Evolutionary conservation across 768 basidiomycete genomes (phyloP).

Genomic region (Phlebiopsis flavidoalba): DNA sequence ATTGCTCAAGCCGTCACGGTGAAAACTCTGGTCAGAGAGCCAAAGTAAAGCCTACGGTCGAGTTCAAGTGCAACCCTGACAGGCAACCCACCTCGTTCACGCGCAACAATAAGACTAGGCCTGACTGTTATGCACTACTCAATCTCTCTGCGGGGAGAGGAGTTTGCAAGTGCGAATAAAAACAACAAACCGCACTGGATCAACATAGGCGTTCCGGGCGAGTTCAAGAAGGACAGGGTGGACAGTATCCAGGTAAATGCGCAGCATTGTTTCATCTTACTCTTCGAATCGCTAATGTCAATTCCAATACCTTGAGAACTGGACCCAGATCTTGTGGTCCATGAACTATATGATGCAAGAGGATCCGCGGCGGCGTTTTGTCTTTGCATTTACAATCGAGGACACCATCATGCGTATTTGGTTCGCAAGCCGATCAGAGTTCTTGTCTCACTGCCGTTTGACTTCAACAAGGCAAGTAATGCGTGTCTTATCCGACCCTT

Average conservation of each 20-base stretch:
- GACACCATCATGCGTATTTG: conserved; percentile 23
- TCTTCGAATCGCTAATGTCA: neutral
- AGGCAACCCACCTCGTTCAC: neutral
- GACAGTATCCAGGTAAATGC: neutral
- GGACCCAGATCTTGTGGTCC: conserved; percentile 23
- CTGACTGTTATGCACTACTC: neutral
- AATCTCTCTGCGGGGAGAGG: neutral
- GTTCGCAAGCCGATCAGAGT: conserved; percentile 19
- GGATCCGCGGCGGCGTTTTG: conserved; percentile 22
- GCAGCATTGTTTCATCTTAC: neutral
- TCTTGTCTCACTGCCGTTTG: conserved; percentile 16
- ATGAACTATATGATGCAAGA: conserved; percentile 19
- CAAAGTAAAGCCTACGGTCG: too few relatives aligned
- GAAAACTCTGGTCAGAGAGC: too few relatives aligned
- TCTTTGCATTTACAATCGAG: conserved; percentile 26
- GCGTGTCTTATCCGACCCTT: neutral
- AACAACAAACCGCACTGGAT: neutral
- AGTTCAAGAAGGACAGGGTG: neutral
- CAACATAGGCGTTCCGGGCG: neutral
- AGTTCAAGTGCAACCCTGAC: too few relatives aligned
- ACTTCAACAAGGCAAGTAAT: conserved; percentile 14
- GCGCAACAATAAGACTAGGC: neutral
- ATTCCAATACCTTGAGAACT: neutral
- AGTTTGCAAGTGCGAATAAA: too few relatives aligned
- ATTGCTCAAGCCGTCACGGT: too few relatives aligned